Evolutionary conservation across 139 green algal species (phyloP), one percentile per base, ranked within the genome.

Genomic region (Dunaliella primolecta): DNA sequence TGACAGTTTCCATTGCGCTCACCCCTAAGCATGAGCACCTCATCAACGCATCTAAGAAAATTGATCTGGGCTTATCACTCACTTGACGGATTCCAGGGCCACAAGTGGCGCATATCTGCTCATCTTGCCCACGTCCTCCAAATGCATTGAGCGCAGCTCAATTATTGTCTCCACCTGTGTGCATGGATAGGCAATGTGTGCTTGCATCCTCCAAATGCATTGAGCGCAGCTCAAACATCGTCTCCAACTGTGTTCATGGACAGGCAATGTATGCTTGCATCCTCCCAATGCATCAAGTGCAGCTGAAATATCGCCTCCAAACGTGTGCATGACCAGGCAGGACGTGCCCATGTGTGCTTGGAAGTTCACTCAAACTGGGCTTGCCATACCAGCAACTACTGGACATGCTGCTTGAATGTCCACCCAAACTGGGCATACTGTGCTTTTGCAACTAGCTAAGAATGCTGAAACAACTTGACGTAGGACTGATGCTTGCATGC

Each of bases 261-360:
- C n/a, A n/a, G n/a, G n/a, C n/a, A n/a, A n/a, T n/a, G n/a, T n/a
- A n/a, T 88, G 2, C 90, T 88, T 1, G 37, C 56, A 36, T 82
- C 23, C 88, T 93, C 90, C 74, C 92, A 38, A 15, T 85, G 80
- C 74, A 93, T 92, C 29, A 36, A 87, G 0, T 87, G 90, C 78
- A 93, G 84, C 88, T 93, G 88, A n/a, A 93, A 86, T 0, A 93
- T 83, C 1, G 87, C 90, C 71, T 92, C 85, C 2, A 93, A 78
- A 88, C 92, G 82, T 29, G n/a, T 33, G 21, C 20, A 20, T 23
- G 56, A n/a, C n/a, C n/a, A n/a, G n/a, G n/a, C n/a, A n/a, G n/a
- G n/a, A n/a, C n/a, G n/a, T n/a, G n/a, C n/a, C n/a, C n/a, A n/a
- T n/a, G n/a, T n/a, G n/a, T n/a, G n/a, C n/a, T n/a, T n/a, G n/a